Evolutionary conservation across 306 rosid genomes (phyloP).

Genomic region (Pterocarpus macrocarpus): DNA sequence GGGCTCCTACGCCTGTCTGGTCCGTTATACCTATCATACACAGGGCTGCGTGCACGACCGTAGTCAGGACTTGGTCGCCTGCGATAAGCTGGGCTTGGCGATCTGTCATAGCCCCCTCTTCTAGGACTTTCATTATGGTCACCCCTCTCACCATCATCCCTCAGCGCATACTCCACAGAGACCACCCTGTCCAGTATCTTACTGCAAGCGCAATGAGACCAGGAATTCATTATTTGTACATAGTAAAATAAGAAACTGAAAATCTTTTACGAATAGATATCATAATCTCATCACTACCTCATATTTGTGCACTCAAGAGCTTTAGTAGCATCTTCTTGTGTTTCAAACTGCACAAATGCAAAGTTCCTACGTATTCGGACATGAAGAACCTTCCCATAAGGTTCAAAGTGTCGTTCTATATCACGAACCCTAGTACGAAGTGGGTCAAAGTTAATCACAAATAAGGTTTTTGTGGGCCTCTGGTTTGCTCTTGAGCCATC

Average conservation of each 20-base stretch:
- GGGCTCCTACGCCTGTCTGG: slow-evolving; percentile 71
- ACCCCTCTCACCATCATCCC: slow-evolving; percentile 88
- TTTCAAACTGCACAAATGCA: slow-evolving; percentile 95
- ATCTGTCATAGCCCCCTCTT: slow-evolving; percentile 77
- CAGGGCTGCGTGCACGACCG: slow-evolving; percentile 82
- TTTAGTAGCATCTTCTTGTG: slow-evolving; percentile 95
- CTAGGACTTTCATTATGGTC: slow-evolving; percentile 74
- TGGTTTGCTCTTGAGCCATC: slow-evolving; percentile 87
- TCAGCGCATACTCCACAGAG: slow-evolving; percentile 96
- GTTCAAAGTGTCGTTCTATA: slow-evolving; percentile 86
- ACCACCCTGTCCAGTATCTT: slow-evolving; percentile 94
- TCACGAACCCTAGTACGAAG: slow-evolving; percentile 81
- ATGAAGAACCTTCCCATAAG: slow-evolving; percentile 83
- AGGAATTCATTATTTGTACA: slow-evolving; percentile 5
- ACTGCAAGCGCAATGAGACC: slow-evolving; percentile 57
- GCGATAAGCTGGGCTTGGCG: slow-evolving; percentile 78
- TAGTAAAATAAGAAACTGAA: not conserved
- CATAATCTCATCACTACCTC: slow-evolving; percentile 57
- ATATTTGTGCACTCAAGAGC: slow-evolving; percentile 79
- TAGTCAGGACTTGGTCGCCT: slow-evolving; percentile 94
- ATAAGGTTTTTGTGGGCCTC: slow-evolving; percentile 90
- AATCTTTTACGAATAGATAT: not conserved
- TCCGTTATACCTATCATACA: slow-evolving; percentile 77
- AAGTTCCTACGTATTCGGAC: slow-evolving; percentile 91
- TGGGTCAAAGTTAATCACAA: slow-evolving; percentile 92